Conservation (phyloP, 2,329 filamentous ascomycete genomes). For the Boeremia lycopersici region DNA sequence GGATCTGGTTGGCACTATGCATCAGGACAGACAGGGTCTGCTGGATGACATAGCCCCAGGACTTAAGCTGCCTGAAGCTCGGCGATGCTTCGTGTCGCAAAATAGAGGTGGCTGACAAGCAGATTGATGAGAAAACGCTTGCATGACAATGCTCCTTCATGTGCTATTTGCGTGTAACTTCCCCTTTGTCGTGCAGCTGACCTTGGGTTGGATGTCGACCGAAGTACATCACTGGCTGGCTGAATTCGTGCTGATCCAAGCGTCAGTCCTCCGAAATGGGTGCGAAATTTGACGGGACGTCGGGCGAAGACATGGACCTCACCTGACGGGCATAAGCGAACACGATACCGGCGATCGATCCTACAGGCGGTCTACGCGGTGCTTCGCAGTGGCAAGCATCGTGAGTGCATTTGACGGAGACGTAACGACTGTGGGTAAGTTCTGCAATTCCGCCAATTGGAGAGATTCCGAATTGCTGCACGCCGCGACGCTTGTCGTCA, state of each 20-base stretch:
- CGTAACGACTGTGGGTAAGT: not conserved
- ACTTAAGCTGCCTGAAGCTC: constrained; percentile 6
- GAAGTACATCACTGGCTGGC: constrained; percentile 10
- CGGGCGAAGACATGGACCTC: constrained; percentile 10
- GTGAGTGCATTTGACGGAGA: not conserved
- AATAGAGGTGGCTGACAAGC: constrained; percentile 2
- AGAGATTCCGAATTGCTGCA: constrained; percentile 11
- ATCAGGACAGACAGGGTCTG: constrained; percentile 2
- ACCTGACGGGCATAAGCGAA: not conserved
- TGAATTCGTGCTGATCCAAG: constrained; percentile 4
- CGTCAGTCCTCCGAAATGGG: constrained; percentile 8
- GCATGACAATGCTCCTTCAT: constrained; percentile 7
- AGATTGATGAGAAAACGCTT: not conserved
- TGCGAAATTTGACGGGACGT: constrained; percentile 14
- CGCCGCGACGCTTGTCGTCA: constrained; percentile 12
- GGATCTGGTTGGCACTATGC: constrained; percentile 2
- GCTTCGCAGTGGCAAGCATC: constrained; percentile 9
- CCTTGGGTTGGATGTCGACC: constrained; percentile 2
- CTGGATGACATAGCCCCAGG: not conserved
- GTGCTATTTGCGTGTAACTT: constrained; percentile 7
- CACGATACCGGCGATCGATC: not conserved
- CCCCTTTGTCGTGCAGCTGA: constrained; percentile 19
- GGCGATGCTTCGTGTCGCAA: constrained; percentile 4
- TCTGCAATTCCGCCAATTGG: constrained; percentile 12
- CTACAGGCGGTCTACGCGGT: not conserved